Base-by-base conservation (phyloP, 139 green algal species). In the Mesotaenium endlicherianum region DNA sequence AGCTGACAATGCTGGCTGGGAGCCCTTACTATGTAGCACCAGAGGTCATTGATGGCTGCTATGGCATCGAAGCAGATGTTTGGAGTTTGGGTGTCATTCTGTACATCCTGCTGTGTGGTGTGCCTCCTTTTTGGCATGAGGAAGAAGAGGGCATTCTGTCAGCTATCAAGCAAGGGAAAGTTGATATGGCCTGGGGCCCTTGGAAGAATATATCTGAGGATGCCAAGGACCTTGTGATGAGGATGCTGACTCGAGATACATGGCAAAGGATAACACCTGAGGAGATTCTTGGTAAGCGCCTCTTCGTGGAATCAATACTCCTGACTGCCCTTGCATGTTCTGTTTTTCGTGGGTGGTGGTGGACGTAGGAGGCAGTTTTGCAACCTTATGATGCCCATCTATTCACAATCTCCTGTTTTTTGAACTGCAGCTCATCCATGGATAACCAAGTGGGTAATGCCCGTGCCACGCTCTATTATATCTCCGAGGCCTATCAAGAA, bases 21-120 rank as follows among this genome's bases (percentile, higher is more conserved):
- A 91, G 64, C 36, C 93, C 95, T 5, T 98, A 97, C 84, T 99
- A 99, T 86, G 93, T 98, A 45, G 94, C 93, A 0, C 93, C 93
- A 20, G 94, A 98, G 88, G 92, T 95, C 58, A 72, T 96, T 55
- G 70, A 78, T 41, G 79, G 87, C 30, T 80, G 81, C 0, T 98
- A 98, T 88, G 82, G 89, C 81, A 88, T 92, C 41, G 92, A 95
- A 68, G 92, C 92, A 0, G 95, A 98, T 90, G 93, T 98, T 45
- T 98, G 95, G 95, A 93, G 81, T 43, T 93, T 89, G 75, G 95
- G 95, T 20, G 92, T 98, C 2, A 97, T 98, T 64, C 88, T 98
- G 41, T 98, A 98, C 92, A 97, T 98, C n/a, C n/a, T n/a, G n/a
- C n/a, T n/a, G n/a, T n/a, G n/a, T n/a, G n/a, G n/a, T n/a, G n/a